Evolutionary conservation across 495 filamentous ascomycete genomes (phyloP), one percentile per base, ranked within the genome.

Genomic region (Hamigera avellanea): DNA sequence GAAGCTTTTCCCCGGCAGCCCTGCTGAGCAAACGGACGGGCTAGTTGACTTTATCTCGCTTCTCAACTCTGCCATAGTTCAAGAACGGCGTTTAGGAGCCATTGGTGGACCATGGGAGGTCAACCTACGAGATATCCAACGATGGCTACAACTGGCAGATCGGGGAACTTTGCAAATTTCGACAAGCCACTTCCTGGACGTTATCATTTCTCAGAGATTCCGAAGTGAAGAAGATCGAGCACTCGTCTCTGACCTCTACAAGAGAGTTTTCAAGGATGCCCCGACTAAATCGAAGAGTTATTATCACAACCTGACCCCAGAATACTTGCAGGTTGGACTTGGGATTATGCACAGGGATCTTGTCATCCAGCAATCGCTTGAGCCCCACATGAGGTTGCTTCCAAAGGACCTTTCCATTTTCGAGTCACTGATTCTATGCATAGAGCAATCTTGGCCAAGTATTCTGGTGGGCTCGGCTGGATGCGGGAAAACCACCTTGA

Each of bases 81-180:
- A 72, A 23, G 66, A 75, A 21, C 73, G 76, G 31, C 57, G 62
- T 23, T 76, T 95, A 45, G 89, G 84, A 12, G 62, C 74, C n/a
- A 63, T 79, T 34, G 93, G 93, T 32, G 81, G 81, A 8, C 93
- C 91, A 2, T 96, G 89, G 93, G 93, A 99, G 49, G 86, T 99
- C 49, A 99, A 99, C 45, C 61, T 99, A 42, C 78, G 93, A 50
- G 93, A 99, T 58, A 84, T 81, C 5, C 72, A 88, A 31, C 74
- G 93, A 26, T 96, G 89, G 89, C 69, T 95, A 21, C 71, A 85
- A 37, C 51, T 99, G 30, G 61, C 85, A 21, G 59, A 63, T 32
- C 54, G 58, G 15, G 56, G 53, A 15, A 46, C 49, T 67, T 72
- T 23, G 37, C 72, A 37, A 53, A 76, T 50, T 55, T 67, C 28